phyloP scores from a whole-genome alignment of 2,329 filamentous ascomycete genomes.

The Arachnopeziza araneosa region DNA sequence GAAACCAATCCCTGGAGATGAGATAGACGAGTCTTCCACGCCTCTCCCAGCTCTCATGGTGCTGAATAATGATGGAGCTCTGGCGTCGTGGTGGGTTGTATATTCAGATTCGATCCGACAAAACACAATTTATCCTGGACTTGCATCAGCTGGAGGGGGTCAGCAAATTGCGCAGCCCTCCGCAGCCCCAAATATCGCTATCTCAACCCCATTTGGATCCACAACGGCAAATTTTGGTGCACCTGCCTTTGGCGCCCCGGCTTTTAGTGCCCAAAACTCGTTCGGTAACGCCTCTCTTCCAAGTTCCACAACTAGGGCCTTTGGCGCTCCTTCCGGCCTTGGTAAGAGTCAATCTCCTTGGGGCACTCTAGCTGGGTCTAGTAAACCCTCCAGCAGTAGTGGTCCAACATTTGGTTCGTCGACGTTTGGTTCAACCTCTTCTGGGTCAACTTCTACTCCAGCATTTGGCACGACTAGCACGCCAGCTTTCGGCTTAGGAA shows the following conservation, averaged over 20 bases:
- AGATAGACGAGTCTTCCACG: slow-evolving; percentile 71
- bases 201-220: slow-evolving; percentile 27
- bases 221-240: slow-evolving; percentile 13
- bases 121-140: slow-evolving; percentile 66
- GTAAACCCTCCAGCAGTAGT: background rate
- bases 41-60: slow-evolving; percentile 81
- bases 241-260: slow-evolving; percentile 26
- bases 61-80: slow-evolving; percentile 81
- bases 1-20: slow-evolving; percentile 70
- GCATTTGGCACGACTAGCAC: slow-evolving; percentile 40
- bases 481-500: slow-evolving; percentile 34
- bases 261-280: slow-evolving; percentile 39
- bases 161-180: slow-evolving; percentile 13
- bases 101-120: slow-evolving; percentile 80
- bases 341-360: slow-evolving; percentile 49
- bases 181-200: slow-evolving; percentile 20
- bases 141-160: slow-evolving; percentile 42
- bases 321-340: slow-evolving; percentile 36
- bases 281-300: slow-evolving; percentile 36
- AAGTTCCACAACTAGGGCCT: slow-evolving; percentile 29
- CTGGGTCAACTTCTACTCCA: slow-evolving; percentile 33
- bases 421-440: slow-evolving; percentile 1
- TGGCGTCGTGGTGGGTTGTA: slow-evolving; percentile 86
- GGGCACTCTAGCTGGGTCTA: slow-evolving; percentile 31
- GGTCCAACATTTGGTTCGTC: background rate